Base-by-base conservation (phyloP, 306 rosid species). In the Dalbergia oliveri region DNA sequence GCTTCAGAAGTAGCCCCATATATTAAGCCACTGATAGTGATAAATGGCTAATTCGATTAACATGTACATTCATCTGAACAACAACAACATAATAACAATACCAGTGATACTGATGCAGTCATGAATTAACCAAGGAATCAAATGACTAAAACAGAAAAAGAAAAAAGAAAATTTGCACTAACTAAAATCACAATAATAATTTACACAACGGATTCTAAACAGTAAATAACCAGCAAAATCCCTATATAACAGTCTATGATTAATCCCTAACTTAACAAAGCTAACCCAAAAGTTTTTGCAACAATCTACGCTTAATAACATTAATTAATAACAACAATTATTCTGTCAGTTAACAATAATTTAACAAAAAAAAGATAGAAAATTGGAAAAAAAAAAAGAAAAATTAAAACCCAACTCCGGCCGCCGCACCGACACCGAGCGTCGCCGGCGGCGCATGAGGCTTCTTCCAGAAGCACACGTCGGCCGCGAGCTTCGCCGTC, bases 391-490 rank as follows among this genome's bases (percentile, higher is more conserved):
- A 65, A 43, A 72, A 16, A 2, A 61, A 63, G 34, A 0, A 78
- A 85, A 84, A 78, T 89, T 87, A 92, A 86, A 89, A 89, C 12
- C 99, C 98, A 81, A 89, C 86, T 61, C 93, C 97, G 59, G 99
- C 93, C 41, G 66, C 77, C 26, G 97, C 94, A 82, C 97, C 91
- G 77, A 94, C 80, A 3, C 94, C 96, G 31, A 92, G 84, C 26
- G 92, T 86, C 60, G 93, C 84, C 78, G 88, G 85, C 13, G 87
- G 90, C 5, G 85, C 77, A 66, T 90, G 90, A 72, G 85, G 94
- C 86, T 93, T 91, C 70, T 93, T 95, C 96, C 99, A 95, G 56
- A 87, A 93, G 72, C 99, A 90, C 77, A 92, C 83, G 50, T 93
- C 99, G 9, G 94, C 89, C 2, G 92, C 85, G 0, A 93, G 83